phyloP scores from a whole-genome alignment of 2,329 filamentous ascomycete genomes.

The Verticillium nonalfalfae region DNA sequence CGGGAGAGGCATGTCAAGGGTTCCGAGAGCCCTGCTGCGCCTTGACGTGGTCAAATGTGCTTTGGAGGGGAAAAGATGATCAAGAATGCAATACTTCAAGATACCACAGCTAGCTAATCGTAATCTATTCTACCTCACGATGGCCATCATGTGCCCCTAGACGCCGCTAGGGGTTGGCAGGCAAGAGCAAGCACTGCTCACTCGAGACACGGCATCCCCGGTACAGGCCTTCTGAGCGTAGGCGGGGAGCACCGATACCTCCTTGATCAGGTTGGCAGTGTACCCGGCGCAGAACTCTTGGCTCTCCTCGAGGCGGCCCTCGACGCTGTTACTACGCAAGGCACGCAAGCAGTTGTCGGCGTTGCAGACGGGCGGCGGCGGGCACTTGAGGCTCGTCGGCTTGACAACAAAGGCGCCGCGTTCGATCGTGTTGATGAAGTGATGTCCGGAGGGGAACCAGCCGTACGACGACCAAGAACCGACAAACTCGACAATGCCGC shows the following conservation, averaged over 20 bases:
- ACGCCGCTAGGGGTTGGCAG: conserved; percentile 2
- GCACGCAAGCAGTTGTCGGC: conserved; percentile 10
- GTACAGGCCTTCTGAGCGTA: conserved; percentile 4
- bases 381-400: conserved; percentile 11
- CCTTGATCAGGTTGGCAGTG: background rate
- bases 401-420: conserved; percentile 33
- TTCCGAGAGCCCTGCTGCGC: background rate
- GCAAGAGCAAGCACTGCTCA: conserved; percentile 8
- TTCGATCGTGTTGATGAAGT: conserved; percentile 47
- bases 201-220: conserved; percentile 6
- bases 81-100: background rate
- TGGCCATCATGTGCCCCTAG: conserved; percentile 1
- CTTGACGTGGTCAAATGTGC: background rate
- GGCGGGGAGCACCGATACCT: conserved; percentile 1
- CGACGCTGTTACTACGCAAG: conserved; percentile 3
- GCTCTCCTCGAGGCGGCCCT: conserved; percentile 8
- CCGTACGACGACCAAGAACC: conserved; percentile 43
- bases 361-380: conserved; percentile 1
- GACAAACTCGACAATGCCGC: conserved; percentile 30
- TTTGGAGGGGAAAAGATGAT: background rate
- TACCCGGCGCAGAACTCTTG: conserved; percentile 8
- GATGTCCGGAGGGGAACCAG: conserved; percentile 39
- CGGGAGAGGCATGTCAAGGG: conserved; percentile 3
- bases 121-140: background rate
- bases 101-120: background rate